A percentile compares a stretch with the other conserved stretches of the same genome.
These are phyloP conservation scores for Sugiyamaella castrensis DNA, from an alignment of 1,139 yeast genomes.

Conservation along the genomic window DNA sequence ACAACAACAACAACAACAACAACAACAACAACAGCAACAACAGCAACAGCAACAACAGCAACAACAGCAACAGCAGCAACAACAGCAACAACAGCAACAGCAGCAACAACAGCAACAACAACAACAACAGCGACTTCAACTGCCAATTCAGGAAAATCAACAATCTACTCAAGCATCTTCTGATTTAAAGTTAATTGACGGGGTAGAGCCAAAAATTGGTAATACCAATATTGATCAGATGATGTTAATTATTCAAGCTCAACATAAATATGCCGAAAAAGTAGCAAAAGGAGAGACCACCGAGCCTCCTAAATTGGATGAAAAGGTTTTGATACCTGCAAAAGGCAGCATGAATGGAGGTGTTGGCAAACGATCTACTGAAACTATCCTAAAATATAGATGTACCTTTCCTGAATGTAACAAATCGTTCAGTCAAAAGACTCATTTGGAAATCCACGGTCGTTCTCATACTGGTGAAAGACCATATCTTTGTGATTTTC, in stretches of 20 bases:
- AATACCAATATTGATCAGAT: slow-evolving; percentile 86
- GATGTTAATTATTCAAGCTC: slow-evolving; percentile 86
- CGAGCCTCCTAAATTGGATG: slow-evolving; percentile 31
- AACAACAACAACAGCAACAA: slow-evolving; percentile 12
- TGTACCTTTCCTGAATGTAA: slow-evolving; percentile 64
- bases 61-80: slow-evolving; percentile 17
- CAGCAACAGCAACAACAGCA: slow-evolving; percentile 12
- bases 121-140: slow-evolving; percentile 15
- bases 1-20: slow-evolving; percentile 14
- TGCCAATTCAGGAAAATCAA: slow-evolving; percentile 11
- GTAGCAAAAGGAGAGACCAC: slow-evolving; percentile 28
- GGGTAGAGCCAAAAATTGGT: slow-evolving; percentile 69
- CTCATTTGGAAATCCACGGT: slow-evolving; percentile 83
- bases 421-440: slow-evolving; percentile 86
- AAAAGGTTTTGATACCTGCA: slow-evolving; percentile 51
- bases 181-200: slow-evolving; percentile 39
- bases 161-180: slow-evolving; percentile 14
- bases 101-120: slow-evolving; percentile 14
- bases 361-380: slow-evolving; percentile 61
- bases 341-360: slow-evolving; percentile 76
- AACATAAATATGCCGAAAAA: slow-evolving; percentile 60
- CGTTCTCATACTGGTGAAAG: slow-evolving; percentile 77
- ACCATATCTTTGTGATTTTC: slow-evolving; percentile 64
- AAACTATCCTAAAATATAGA: slow-evolving; percentile 45
- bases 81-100: slow-evolving; percentile 10